Evolutionary conservation across 2,329 filamentous ascomycete genomes (phyloP).

Genomic region (Calcarisporium arbuscula): DNA sequence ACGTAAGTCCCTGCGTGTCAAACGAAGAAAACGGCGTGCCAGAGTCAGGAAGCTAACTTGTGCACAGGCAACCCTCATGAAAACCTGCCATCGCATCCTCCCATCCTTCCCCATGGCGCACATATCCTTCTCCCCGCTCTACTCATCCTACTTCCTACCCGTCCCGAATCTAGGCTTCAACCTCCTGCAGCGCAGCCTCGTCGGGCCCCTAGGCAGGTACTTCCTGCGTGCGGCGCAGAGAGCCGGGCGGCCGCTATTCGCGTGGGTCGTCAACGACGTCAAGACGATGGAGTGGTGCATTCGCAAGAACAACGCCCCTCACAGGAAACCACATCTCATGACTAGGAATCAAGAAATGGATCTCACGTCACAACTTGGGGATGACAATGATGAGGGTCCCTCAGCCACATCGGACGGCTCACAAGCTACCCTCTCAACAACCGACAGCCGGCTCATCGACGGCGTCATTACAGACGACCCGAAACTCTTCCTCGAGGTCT

Average conservation of each 20-base stretch:
- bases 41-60: no score
- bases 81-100: slow-evolving; percentile 54
- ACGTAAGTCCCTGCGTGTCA: slow-evolving; percentile 35
- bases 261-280: slow-evolving; percentile 83
- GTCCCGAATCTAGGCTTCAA: slow-evolving; percentile 69
- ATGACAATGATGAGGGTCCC: background rate
- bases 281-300: slow-evolving; percentile 79
- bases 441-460: slow-evolving; percentile 45
- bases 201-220: slow-evolving; percentile 57
- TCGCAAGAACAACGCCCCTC: slow-evolving; percentile 21
- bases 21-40: background rate
- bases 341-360: background rate
- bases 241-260: slow-evolving; percentile 53
- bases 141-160: slow-evolving; percentile 64
- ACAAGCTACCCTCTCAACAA: background rate
- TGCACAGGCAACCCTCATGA: slow-evolving; percentile 57
- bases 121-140: slow-evolving; percentile 60
- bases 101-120: slow-evolving; percentile 59
- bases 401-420: background rate
- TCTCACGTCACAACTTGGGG: slow-evolving; percentile 1
- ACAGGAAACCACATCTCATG: slow-evolving; percentile 11
- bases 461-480: slow-evolving; percentile 86
- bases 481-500: slow-evolving; percentile 57
- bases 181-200: slow-evolving; percentile 61
- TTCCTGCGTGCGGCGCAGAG: slow-evolving; percentile 57